Conservation (phyloP, 352 stramenopile species). For the Globisporangium perplexum region DNA sequence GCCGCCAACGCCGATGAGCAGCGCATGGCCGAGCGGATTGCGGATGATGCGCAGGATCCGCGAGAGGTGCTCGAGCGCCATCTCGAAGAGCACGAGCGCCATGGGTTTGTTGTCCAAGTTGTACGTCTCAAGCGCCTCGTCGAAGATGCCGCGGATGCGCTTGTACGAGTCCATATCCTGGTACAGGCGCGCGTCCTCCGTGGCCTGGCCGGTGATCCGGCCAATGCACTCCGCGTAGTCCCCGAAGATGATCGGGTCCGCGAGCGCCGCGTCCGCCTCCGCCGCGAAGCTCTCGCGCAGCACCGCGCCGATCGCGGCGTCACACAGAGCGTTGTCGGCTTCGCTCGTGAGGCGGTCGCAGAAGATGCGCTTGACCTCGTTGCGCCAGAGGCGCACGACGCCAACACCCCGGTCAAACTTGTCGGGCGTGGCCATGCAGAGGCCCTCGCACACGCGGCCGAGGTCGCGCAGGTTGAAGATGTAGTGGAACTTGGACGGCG, state of each 20-base stretch:
- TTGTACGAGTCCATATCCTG: slow-evolving; percentile 92
- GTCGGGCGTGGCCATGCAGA: slow-evolving; percentile 92
- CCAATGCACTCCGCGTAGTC: slow-evolving; percentile 89
- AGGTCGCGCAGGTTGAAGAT: slow-evolving; percentile 97
- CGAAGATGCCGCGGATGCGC: slow-evolving; percentile 88
- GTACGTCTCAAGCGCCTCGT: slow-evolving; percentile 92
- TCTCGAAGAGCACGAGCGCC: slow-evolving; percentile 94
- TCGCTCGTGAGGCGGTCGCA: slow-evolving; percentile 89
- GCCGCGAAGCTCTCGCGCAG: slow-evolving; percentile 67
- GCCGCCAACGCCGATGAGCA: slow-evolving; percentile 92
- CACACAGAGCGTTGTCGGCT: slow-evolving; percentile 80
- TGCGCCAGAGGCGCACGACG: slow-evolving; percentile 90
- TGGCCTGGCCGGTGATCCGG: slow-evolving; percentile 50
- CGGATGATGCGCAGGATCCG: slow-evolving; percentile 92
- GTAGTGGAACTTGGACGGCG: slow-evolving; percentile 95
- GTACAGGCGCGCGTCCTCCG: slow-evolving; percentile 89
- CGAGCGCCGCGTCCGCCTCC: slow-evolving; percentile 59
- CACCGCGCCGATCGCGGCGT: slow-evolving; percentile 69
- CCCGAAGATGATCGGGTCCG: slow-evolving; percentile 88
- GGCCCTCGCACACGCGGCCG: slow-evolving; percentile 90
- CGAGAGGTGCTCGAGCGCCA: slow-evolving; percentile 92
- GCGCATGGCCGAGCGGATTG: slow-evolving; percentile 88
- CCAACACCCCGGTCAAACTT: slow-evolving; percentile 59
- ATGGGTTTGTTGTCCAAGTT: slow-evolving; percentile 94
- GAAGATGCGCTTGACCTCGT: slow-evolving; percentile 93